Evolutionary conservation across 164 flowering plant genomes (phyloP), one percentile per base, ranked within the genome.

Genomic region (Vitis vinifera): DNA sequence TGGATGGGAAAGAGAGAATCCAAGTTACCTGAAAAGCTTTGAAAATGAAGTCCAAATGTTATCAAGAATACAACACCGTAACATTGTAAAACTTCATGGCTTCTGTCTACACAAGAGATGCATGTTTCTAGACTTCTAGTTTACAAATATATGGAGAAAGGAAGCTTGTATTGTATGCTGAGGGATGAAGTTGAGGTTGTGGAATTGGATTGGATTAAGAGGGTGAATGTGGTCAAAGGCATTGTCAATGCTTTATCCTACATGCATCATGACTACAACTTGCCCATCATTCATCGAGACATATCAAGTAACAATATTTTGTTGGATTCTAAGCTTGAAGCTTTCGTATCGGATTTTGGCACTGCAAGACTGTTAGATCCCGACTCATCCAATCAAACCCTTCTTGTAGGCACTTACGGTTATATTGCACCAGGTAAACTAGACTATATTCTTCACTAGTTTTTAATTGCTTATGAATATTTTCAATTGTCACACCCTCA

Each of bases 351-450:
- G 1, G 71, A 70, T 14, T 77, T 70, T 48, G 79, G 78, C 17
- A 60, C 48, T 4, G 71, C 75, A 8, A 67, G 68, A 63, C n/a
- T 76, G 13, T 66, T 76, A 8, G 27, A 71, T 51, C 66, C 62
- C 0, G 55, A 67, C 27, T 66, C 70, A 11, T 72, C 70, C 61
- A 73, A 62, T 60, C 61, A 48, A 37, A 67, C 76, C 10, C 1
- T 67, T 0, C 19, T 56, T 15, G 71, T 30, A 3, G 71, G 71
- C 5, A 73, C 67, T 3, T 67, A 55, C n/a, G 74, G 78, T 1
- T 75, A 75, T 57, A 51, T 75, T 55, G 77, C 80, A 13, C 80
- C 77, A 63, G 77, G 80, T 78, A 13, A 63, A 2, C 12, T 37
- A 37, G 44, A 37, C 44, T 3, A 6, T 6, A 37, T 0, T 0